Base-by-base conservation (phyloP, 1,284 basidiomycete genomes). In the Cryptococcus sp. region DNA sequence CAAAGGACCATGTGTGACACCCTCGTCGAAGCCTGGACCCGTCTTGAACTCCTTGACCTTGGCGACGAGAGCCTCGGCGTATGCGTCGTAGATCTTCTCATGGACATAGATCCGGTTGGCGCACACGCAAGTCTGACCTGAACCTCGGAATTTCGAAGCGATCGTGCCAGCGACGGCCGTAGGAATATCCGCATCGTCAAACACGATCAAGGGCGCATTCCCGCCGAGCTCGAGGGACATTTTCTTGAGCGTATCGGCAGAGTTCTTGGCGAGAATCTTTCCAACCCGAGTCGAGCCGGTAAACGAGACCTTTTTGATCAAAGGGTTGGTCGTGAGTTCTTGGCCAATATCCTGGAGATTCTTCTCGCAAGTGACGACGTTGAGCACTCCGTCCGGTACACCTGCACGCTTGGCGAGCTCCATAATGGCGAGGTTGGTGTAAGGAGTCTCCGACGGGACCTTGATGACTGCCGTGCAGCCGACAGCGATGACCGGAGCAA, bases 401-500 rank as follows among this genome's bases (percentile, higher is more conserved):
- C 93, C 94, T 11, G 93, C 94, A 50, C 90, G 83, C 43, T 80
- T 79, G 16, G 84, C 82, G 24, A 97, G 81, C 86, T 72, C 69
- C 54, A 69, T 62, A 44, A 72, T 62, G 4, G 94, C 95, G 19
- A 98, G 80, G 16, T 86, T 84, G 32, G 91, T 92, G 74, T 89
- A 95, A 0, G 95, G 95, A 0, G 95, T 93, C 74, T 99, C 94
- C 1, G 92, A 82, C 2, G 95, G 86, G 2, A 93, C 92, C 69
- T 99, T 98, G 73, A 97, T 83, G 47, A 99, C 93, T 1, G 84
- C 80, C 0, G 94, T 97, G 72, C 95, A 98, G 22, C 95, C 95
- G 16, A 92, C 92, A 9, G 92, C 89, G 16, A 98, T 81, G 36
- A 78, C 79, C 1, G 80, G 78, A 2, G 72, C 77, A 34, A 79